phyloP scores from a whole-genome alignment of 345 rosid species.

The Tarenaya hassleriana region DNA sequence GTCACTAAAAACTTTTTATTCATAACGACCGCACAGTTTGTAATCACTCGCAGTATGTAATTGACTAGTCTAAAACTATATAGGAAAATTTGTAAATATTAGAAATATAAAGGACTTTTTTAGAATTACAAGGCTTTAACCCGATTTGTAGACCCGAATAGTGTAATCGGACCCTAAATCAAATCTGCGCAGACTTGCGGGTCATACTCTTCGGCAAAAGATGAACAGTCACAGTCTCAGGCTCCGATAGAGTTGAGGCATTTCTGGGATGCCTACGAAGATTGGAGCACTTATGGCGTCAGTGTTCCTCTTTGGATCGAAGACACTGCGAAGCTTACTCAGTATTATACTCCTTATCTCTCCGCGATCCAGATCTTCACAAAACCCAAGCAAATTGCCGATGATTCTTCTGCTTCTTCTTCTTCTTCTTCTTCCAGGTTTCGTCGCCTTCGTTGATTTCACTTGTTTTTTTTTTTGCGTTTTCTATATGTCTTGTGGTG shows the following conservation, averaged over 20 bases:
- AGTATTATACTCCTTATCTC: slow-evolving; percentile 17
- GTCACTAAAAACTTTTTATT: no score
- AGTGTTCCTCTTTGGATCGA: slow-evolving; percentile 6
- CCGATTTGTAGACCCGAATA: slow-evolving; percentile 19
- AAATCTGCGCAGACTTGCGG: slow-evolving; percentile 3
- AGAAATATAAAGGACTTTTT: neutral
- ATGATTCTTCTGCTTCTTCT: no score
- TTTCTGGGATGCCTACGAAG: slow-evolving; percentile 9
- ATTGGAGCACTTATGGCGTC: slow-evolving; percentile 7
- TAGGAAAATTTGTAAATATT: neutral
- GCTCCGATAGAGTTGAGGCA: neutral
- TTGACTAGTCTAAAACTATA: no score
- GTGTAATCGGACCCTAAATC: neutral
- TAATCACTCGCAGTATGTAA: no score
- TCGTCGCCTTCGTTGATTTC: neutral
- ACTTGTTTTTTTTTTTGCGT: neutral
- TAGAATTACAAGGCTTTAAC: neutral
- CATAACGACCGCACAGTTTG: no score
- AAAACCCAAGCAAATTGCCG: slow-evolving; percentile 6
- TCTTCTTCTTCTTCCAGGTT: slow-evolving; percentile 20
- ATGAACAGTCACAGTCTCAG: neutral
- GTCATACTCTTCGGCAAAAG: neutral
- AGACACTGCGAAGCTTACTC: neutral
- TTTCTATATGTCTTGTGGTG: no score
- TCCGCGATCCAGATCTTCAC: slow-evolving; percentile 28